Percentiles rank a stretch among this genome's conserved stretches.
Conservation (phyloP, 768 basidiomycete genomes). For the Dacryopinax primogenitus region DNA sequence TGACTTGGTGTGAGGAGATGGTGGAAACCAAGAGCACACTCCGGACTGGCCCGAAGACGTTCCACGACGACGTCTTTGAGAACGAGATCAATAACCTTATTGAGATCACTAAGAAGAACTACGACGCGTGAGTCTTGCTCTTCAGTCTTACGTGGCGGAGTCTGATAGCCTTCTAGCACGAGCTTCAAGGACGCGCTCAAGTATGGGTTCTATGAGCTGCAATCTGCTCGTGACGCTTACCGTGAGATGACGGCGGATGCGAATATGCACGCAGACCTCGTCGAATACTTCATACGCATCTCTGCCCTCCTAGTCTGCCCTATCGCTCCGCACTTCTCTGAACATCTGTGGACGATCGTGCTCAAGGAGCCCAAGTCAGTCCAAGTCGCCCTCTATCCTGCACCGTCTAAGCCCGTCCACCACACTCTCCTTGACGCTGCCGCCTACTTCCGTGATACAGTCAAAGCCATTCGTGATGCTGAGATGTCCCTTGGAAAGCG, state of each 20-base stretch:
- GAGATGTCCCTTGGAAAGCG: conserved; percentile 69
- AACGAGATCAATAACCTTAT: conserved; percentile 81
- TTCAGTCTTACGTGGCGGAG: background rate
- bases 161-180: conserved; percentile 39
- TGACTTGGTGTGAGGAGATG: conserved; percentile 89
- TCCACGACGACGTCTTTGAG: conserved; percentile 83
- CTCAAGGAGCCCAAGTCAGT: conserved; percentile 63
- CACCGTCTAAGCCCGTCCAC: conserved; percentile 47
- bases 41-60: conserved; percentile 58
- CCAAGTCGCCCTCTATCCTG: conserved; percentile 76
- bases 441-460: conserved; percentile 76
- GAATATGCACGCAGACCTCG: conserved; percentile 84
- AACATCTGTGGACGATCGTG: conserved; percentile 72
- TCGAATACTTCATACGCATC: conserved; percentile 69
- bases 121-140: conserved; percentile 50
- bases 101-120: conserved; percentile 66
- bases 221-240: conserved; percentile 88
- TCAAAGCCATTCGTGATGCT: conserved; percentile 83
- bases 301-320: conserved; percentile 74
- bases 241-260: conserved; percentile 78
- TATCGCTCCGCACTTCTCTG: conserved; percentile 86
- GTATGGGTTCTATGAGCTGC: conserved; percentile 89
- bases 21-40: conserved; percentile 54
- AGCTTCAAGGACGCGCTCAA: conserved; percentile 95
- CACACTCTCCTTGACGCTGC: conserved; percentile 55